These are phyloP conservation scores for Claviceps lovelessii DNA, from an alignment of 2,329 filamentous ascomycete genomes.

Conservation along the genomic window DNA sequence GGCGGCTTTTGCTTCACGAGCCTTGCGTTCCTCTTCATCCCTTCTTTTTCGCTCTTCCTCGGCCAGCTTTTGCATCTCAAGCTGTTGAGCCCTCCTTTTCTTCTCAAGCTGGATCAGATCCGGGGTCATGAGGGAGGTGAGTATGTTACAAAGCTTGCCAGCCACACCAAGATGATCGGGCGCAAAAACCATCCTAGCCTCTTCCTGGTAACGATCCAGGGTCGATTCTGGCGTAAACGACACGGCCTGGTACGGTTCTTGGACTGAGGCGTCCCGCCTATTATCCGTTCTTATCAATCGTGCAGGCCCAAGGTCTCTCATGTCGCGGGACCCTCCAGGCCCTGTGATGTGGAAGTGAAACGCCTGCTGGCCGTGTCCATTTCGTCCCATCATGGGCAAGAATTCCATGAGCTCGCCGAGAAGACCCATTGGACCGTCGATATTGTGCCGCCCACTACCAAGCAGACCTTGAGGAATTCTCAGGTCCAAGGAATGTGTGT, in stretches of 20 bases:
- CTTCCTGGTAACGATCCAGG: constrained; percentile 70
- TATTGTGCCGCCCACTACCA: constrained; percentile 20
- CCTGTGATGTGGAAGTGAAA: constrained; percentile 47
- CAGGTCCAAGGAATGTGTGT: constrained; percentile 40
- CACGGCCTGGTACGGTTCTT: constrained; percentile 60
- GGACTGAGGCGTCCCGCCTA: constrained; percentile 31
- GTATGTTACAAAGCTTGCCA: constrained; percentile 49
- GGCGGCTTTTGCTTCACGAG: constrained; percentile 57
- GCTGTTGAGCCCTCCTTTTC: constrained; percentile 47
- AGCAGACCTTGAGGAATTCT: constrained; percentile 34
- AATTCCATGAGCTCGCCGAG: constrained; percentile 43
- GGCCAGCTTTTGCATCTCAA: constrained; percentile 32
- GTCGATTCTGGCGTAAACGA: constrained; percentile 62
- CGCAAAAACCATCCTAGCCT: constrained; percentile 76
- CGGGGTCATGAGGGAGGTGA: constrained; percentile 64
- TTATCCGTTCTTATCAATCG: constrained; percentile 32
- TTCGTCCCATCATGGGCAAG: constrained; percentile 31
- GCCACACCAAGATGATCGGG: constrained; percentile 48
- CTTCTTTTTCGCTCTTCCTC: constrained; percentile 47
- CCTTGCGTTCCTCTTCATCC: constrained; percentile 50
- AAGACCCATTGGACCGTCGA: constrained; percentile 39
- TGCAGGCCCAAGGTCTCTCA: constrained; percentile 32
- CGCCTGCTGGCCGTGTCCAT: constrained; percentile 33
- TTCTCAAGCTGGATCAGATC: constrained; percentile 72
- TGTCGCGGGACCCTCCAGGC: constrained; percentile 31